Percentiles rank a stretch among this genome's conserved stretches.
Conservation (phyloP, 148 eudicot genomes). For the Pouteria glomerata region DNA sequence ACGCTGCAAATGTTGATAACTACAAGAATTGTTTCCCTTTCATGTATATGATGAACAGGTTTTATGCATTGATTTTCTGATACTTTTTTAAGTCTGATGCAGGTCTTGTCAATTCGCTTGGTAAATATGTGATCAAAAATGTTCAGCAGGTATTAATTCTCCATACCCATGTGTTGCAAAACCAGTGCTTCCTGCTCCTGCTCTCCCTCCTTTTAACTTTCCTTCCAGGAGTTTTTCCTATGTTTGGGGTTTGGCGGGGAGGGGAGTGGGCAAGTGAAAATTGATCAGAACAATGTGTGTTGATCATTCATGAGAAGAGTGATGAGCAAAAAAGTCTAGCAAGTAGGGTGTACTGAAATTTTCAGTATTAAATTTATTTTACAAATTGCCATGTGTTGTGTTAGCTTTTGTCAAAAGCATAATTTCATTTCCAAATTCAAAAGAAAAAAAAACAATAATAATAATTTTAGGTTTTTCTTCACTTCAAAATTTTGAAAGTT, state of each 20-base stretch:
- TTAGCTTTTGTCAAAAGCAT: no score
- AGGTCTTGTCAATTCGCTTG: constrained; percentile 43
- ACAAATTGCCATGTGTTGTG: no score
- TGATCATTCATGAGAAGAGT: neutral
- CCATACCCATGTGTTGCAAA: no score
- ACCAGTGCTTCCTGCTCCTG: neutral
- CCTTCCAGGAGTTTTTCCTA: no score
- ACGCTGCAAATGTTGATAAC: neutral
- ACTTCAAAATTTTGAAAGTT: neutral
- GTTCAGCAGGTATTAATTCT: constrained; percentile 46
- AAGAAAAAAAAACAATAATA: no score
- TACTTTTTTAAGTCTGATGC: constrained; percentile 21
- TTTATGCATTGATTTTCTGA: neutral
- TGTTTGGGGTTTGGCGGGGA: neutral
- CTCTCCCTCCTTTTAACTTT: neutral
- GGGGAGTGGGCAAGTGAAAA: neutral
- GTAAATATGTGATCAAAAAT: constrained; percentile 43
- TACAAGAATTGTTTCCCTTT: neutral
- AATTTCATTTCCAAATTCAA: no score
- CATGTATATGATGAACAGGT: neutral
- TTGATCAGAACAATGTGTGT: neutral
- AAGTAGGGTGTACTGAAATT: no score
- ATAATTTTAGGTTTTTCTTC: neutral
- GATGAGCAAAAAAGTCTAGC: no score
- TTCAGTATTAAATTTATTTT: no score